phyloP scores from a whole-genome alignment of 169 alveolate genomes.

The Plasmodium yoelii region DNA sequence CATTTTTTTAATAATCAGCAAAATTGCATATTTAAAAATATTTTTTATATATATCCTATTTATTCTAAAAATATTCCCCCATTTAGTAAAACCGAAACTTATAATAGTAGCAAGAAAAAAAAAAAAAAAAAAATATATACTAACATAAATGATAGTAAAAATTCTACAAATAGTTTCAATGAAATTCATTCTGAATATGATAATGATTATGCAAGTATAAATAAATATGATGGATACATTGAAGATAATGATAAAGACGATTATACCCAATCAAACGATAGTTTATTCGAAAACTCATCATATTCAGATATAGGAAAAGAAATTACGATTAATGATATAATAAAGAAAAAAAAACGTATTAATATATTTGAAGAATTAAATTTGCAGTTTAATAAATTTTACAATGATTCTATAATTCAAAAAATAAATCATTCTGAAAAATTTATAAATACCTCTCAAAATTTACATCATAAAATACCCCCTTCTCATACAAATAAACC shows the following conservation, averaged over 20 bases:
- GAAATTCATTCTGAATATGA: too few relatives aligned
- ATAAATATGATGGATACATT: too few relatives aligned
- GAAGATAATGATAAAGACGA: background rate
- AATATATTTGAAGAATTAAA: constrained; percentile 37
- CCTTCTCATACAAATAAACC: too few relatives aligned
- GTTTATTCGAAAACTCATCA: constrained; percentile 15
- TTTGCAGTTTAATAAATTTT: constrained; percentile 28
- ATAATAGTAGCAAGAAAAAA: background rate
- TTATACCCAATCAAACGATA: constrained; percentile 3
- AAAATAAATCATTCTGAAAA: constrained; percentile 36
- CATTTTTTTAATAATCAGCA: constrained; percentile 34
- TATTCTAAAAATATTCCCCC: constrained; percentile 37
- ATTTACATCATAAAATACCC: too few relatives aligned
- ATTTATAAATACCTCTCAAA: background rate
- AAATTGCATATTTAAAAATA: constrained; percentile 37
- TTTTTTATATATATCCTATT: constrained; percentile 49
- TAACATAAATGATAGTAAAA: background rate
- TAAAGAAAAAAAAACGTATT: constrained; percentile 16
- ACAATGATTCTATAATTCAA: constrained; percentile 18
- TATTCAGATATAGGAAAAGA: constrained; percentile 19
- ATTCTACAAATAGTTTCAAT: too few relatives aligned
- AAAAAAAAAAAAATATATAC: constrained; percentile 2
- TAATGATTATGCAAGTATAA: too few relatives aligned
- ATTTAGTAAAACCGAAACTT: background rate
- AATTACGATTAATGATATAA: constrained; percentile 25